These are phyloP conservation scores for Xylaria castorea DNA, from an alignment of 495 filamentous ascomycete species.

Conservation along the genomic window DNA sequence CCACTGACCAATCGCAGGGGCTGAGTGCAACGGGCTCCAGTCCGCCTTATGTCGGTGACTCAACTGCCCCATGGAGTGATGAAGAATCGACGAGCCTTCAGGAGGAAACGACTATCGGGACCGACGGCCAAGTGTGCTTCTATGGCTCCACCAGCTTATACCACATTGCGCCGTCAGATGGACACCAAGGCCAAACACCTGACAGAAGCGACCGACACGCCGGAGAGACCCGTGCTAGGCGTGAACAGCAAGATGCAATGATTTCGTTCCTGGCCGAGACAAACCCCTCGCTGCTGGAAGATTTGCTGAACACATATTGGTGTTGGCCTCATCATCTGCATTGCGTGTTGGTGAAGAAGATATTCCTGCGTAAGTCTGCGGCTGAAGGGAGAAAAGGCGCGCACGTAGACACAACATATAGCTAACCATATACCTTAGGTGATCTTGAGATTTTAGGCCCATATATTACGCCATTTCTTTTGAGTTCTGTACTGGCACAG, in stretches of 20 bases:
- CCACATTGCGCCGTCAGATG: conserved; percentile 15
- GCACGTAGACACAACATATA: background rate
- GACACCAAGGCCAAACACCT: background rate
- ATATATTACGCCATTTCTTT: conserved; percentile 3
- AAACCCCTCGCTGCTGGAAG: background rate
- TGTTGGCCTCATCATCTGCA: conserved; percentile 18
- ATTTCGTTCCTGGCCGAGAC: background rate
- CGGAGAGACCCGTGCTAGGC: background rate
- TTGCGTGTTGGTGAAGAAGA: conserved; percentile 13
- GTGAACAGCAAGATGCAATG: conserved; percentile 5
- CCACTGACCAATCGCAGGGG: background rate
- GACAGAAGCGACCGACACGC: background rate
- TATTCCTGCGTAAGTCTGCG: background rate
- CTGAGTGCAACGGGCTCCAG: background rate
- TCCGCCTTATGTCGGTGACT: background rate
- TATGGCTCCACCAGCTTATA: conserved; percentile 9
- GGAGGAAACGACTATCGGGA: conserved; percentile 6
- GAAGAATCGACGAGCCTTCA: conserved; percentile 1
- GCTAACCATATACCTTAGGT: background rate
- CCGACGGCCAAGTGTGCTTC: conserved; percentile 12
- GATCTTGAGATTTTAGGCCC: background rate
- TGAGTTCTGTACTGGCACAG: background rate
- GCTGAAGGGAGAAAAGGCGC: background rate
- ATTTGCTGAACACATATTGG: conserved; percentile 11
- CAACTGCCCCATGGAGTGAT: conserved; percentile 2